Evolutionary conservation across 2,329 filamentous ascomycete genomes (phyloP).

Genomic region (Lachnellula suecica): DNA sequence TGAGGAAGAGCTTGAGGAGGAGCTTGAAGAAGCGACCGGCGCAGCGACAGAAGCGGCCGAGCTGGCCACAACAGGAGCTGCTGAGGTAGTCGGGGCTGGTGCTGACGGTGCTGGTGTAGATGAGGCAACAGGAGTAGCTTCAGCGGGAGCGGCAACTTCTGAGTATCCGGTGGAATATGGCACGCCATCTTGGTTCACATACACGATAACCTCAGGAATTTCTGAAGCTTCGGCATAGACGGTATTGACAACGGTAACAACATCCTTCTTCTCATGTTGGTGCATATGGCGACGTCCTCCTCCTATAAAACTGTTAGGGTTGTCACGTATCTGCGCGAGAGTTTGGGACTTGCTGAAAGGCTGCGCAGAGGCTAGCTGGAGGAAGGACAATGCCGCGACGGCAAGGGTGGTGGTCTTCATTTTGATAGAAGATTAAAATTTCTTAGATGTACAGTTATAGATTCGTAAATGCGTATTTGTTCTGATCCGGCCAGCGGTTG

Average conservation of each 20-base stretch:
- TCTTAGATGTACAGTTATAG: conserved; percentile 10
- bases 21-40: background rate
- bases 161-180: conserved; percentile 43
- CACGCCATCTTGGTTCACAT: conserved; percentile 58
- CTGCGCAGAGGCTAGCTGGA: conserved; percentile 42
- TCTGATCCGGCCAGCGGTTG: conserved; percentile 20
- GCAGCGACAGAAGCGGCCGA: background rate
- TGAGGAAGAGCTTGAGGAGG: background rate
- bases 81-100: background rate
- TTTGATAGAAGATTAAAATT: conserved; percentile 20
- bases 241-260: conserved; percentile 35
- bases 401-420: conserved; percentile 45
- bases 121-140: conserved; percentile 11
- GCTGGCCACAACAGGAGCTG: background rate
- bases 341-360: conserved; percentile 29
- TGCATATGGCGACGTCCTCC: conserved; percentile 26
- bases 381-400: conserved; percentile 38
- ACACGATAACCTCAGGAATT: conserved; percentile 54
- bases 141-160: conserved; percentile 8
- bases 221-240: conserved; percentile 36
- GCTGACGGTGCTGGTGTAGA: conserved; percentile 3
- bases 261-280: conserved; percentile 27
- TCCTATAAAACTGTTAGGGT: background rate
- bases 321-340: background rate
- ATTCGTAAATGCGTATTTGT: conserved; percentile 13